These are phyloP conservation scores for Clitopilus passeckerianus DNA, from an alignment of 768 basidiomycete genomes.

Conservation along the genomic window DNA sequence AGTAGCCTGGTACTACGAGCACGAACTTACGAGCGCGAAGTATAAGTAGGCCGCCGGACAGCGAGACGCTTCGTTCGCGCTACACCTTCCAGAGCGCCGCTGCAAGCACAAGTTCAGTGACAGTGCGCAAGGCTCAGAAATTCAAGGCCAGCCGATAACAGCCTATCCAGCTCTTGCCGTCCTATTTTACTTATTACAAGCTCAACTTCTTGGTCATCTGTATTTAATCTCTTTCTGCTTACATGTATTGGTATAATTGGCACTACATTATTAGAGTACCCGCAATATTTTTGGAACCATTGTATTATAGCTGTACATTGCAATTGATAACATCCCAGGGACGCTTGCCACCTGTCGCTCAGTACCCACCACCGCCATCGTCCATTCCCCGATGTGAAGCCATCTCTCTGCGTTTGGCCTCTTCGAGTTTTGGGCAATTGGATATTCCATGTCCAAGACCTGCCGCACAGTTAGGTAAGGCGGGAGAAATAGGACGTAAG, in stretches of 20 bases:
- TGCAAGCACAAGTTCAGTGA: background rate
- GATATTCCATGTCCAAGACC: conserved; percentile 92
- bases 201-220: no score
- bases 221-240: background rate
- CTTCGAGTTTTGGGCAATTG: conserved; percentile 96
- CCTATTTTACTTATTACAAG: no score
- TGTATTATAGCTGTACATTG: background rate
- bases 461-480: conserved; percentile 18
- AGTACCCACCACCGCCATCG: conserved; percentile 49
- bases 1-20: background rate
- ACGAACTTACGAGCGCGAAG: background rate
- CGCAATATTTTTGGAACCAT: background rate
- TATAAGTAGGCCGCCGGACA: background rate
- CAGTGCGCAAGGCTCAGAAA: background rate
- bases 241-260: background rate
- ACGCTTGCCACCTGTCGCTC: background rate
- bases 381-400: conserved; percentile 76
- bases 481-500: background rate
- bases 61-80: background rate
- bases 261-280: background rate
- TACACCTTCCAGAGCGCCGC: background rate
- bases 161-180: background rate
- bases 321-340: background rate
- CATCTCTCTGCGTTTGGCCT: conserved; percentile 85
- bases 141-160: background rate